These are phyloP conservation scores for Tetrahymena borealis DNA, from an alignment of 73 alveolate species.

Conservation along the genomic window DNA sequence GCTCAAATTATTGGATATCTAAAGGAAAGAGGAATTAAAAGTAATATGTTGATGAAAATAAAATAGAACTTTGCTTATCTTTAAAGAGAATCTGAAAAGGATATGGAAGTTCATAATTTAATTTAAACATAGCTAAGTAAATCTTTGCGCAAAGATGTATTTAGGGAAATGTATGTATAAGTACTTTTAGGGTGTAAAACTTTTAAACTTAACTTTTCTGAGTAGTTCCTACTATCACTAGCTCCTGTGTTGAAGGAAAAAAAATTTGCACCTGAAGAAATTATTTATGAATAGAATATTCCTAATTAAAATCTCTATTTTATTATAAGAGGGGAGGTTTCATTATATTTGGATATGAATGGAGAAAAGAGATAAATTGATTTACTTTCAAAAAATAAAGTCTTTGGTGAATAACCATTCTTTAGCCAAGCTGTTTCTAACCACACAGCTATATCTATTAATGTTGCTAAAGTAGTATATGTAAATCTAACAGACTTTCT, in stretches of 20 bases:
- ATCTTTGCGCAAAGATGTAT: background rate
- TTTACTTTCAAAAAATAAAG: background rate
- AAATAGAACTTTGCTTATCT: background rate
- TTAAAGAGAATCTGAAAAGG: background rate
- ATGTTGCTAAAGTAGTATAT: background rate
- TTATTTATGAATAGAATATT: background rate
- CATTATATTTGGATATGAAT: background rate
- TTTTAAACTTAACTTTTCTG: background rate
- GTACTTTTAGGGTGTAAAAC: background rate
- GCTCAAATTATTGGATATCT: background rate
- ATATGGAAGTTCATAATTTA: background rate
- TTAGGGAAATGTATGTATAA: background rate
- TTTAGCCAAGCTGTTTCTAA: background rate
- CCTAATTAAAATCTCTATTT: background rate
- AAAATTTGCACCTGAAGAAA: background rate
- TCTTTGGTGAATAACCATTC: background rate
- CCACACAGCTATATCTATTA: background rate
- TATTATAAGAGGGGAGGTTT: background rate
- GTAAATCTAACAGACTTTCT: background rate
- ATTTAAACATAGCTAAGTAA: background rate
- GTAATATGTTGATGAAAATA: background rate
- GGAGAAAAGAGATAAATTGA: background rate
- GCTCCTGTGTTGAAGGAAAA: background rate
- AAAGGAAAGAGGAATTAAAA: background rate
- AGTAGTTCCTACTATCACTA: background rate